phyloP scores from a whole-genome alignment of 495 filamentous ascomycete species.

The Haplographium delicatum region DNA sequence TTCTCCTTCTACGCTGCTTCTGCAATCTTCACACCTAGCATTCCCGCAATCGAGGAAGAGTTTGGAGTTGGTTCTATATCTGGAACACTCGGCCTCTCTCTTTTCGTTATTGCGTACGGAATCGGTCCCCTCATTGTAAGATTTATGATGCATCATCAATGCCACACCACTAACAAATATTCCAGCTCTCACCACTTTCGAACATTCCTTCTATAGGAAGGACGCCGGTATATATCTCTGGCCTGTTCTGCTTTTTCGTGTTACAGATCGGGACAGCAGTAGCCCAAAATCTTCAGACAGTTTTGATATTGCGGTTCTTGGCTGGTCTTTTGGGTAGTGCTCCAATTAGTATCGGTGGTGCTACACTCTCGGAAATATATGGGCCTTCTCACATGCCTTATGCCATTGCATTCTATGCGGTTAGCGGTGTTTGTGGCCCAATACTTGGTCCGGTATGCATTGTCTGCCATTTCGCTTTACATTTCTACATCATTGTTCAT shows the following conservation, averaged over 20 bases:
- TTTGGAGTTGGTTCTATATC: constrained; percentile 45
- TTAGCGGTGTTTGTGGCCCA: constrained; percentile 52
- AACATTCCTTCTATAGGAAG: constrained; percentile 37
- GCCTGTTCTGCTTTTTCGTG: constrained; percentile 50
- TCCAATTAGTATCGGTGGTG: constrained; percentile 57
- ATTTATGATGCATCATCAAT: constrained; percentile 18
- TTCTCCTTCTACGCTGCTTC: constrained; percentile 20
- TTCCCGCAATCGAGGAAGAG: constrained; percentile 35
- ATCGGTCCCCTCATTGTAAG: constrained; percentile 29
- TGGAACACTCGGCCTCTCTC: constrained; percentile 27
- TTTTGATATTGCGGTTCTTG: constrained; percentile 58
- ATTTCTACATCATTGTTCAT: constrained; percentile 44
- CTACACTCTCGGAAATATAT: constrained; percentile 58
- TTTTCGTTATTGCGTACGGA: constrained; percentile 31
- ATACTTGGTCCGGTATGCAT: constrained; percentile 56
- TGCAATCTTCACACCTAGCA: constrained; percentile 43
- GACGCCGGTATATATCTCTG: constrained; percentile 51
- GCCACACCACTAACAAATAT: no score
- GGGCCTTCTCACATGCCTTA: constrained; percentile 53
- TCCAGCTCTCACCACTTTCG: no score
- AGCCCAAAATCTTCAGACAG: constrained; percentile 52
- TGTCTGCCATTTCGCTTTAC: constrained; percentile 55
- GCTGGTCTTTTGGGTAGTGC: constrained; percentile 61
- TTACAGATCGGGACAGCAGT: constrained; percentile 57
- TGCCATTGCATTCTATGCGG: constrained; percentile 53